Conservation (phyloP, 129 eudicot genomes). For the Arctium minus region DNA sequence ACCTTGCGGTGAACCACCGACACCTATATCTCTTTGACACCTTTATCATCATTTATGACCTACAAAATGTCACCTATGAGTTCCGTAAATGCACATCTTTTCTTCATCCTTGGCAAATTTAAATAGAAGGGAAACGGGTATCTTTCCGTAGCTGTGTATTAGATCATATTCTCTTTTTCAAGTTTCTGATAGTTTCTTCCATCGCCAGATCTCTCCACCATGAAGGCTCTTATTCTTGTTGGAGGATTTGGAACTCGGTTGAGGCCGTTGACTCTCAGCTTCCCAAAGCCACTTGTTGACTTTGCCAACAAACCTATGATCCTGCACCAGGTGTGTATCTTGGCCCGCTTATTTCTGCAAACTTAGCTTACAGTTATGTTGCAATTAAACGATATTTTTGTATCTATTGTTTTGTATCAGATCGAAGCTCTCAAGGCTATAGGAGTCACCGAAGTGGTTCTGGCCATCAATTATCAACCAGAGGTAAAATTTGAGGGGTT, state of each 20-base stretch:
- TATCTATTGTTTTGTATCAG: constrained; percentile 35
- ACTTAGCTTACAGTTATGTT: neutral
- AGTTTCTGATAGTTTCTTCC: constrained; percentile 6
- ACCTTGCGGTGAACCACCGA: neutral
- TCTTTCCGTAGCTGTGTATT: neutral
- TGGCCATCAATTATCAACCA: constrained; percentile 93
- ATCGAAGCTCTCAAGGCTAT: constrained; percentile 89
- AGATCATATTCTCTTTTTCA: constrained; percentile 14
- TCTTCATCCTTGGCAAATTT: constrained; percentile 5
- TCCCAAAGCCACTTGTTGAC: constrained; percentile 87
- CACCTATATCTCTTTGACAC: neutral
- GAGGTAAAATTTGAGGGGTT: constrained; percentile 49
- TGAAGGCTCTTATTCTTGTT: constrained; percentile 98
- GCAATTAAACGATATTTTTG: neutral
- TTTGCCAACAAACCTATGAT: constrained; percentile 94
- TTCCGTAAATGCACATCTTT: constrained; percentile 4
- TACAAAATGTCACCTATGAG: constrained; percentile 14
- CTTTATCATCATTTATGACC: neutral
- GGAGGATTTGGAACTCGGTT: constrained; percentile 94
- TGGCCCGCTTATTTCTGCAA: neutral
- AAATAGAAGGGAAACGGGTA: neutral
- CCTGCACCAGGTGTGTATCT: constrained; percentile 61
- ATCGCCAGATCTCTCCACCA: constrained; percentile 31
- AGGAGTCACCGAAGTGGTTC: constrained; percentile 90
- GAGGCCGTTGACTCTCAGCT: constrained; percentile 77